Conservation (phyloP, 352 stramenopile genomes). For the Globisporangium emineosum region DNA sequence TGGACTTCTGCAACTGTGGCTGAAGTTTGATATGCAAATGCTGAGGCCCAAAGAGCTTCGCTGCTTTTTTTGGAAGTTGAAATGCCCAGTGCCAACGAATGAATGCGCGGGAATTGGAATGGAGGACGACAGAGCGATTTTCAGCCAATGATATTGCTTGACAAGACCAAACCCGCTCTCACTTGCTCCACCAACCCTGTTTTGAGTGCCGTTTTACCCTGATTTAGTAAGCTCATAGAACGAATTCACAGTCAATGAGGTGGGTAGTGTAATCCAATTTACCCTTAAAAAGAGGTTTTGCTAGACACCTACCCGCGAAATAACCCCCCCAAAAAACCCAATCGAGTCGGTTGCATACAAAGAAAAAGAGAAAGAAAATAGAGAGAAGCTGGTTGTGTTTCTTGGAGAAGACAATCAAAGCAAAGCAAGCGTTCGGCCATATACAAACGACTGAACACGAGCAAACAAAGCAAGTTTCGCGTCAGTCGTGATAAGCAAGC, state of each 20-base stretch:
- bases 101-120: not conserved
- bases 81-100: not conserved
- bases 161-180: not conserved
- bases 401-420: not conserved
- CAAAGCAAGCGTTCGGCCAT: not conserved
- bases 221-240: not conserved
- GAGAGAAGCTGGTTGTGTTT: too few relatives aligned
- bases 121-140: not conserved
- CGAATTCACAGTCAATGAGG: not conserved
- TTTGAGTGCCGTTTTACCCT: not conserved
- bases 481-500: not conserved
- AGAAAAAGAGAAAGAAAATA: constrained; percentile 3
- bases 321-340: not conserved
- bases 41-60: not conserved
- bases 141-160: not conserved
- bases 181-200: not conserved
- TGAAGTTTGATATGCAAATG: not conserved
- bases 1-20: not conserved
- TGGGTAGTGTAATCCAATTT: not conserved
- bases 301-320: not conserved
- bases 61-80: constrained; percentile 5
- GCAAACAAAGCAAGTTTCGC: not conserved
- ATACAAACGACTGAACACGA: not conserved
- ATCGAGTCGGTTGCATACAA: not conserved
- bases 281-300: not conserved